Evolutionary conservation across 2,329 filamentous ascomycete genomes (phyloP).

Genomic region (Clonostachys rosea): DNA sequence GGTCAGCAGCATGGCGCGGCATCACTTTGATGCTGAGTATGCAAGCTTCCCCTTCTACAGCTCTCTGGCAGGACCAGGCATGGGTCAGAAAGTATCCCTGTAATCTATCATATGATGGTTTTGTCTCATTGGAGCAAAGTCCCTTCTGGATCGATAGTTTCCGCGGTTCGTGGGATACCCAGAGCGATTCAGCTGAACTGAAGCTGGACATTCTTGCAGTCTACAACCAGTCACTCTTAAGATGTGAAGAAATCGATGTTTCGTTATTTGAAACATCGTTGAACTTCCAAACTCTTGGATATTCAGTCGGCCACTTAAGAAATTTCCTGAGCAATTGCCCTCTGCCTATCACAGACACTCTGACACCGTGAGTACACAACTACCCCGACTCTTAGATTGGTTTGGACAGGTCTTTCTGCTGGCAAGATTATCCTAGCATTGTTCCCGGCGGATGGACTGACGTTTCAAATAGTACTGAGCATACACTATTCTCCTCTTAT

Average conservation of each 20-base stretch:
- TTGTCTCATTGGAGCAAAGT: background rate
- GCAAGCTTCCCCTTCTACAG: background rate
- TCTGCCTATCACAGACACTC: background rate
- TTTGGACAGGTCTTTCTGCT: no score
- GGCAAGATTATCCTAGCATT: no score
- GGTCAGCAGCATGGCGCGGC: background rate
- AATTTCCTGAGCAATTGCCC: background rate
- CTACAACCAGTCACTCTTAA: background rate
- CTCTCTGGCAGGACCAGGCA: background rate
- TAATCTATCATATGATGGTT: background rate
- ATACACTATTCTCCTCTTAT: background rate
- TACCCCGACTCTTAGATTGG: no score
- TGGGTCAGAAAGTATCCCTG: conserved; percentile 2
- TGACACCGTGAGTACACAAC: background rate
- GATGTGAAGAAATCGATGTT: background rate
- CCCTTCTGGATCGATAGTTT: background rate
- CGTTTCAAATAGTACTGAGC: background rate
- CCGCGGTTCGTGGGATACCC: background rate
- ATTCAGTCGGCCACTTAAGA: background rate
- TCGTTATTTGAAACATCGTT: background rate
- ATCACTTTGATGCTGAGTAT: background rate
- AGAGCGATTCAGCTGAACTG: background rate
- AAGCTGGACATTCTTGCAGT: background rate
- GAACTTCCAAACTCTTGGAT: background rate
- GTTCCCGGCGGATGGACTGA: no score